Conservation (phyloP, 208 protist species). For the Leishmania major region DNA sequence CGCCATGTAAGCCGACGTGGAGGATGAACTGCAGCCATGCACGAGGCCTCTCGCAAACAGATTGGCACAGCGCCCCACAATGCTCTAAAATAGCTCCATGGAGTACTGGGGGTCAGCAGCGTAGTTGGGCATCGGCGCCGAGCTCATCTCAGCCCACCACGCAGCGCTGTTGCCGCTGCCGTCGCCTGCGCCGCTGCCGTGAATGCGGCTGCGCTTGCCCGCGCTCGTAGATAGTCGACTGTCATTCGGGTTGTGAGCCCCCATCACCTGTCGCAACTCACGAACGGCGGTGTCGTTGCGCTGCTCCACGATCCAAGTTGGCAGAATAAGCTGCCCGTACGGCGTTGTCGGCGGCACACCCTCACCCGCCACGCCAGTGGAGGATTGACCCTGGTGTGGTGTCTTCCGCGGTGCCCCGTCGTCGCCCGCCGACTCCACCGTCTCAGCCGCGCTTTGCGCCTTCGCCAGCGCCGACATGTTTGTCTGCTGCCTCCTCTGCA, state of each 20-base stretch:
- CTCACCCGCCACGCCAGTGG: conserved; percentile 28
- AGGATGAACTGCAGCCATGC: neutral
- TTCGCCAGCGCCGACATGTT: conserved; percentile 31
- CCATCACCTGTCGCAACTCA: conserved; percentile 88
- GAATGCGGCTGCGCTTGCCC: conserved; percentile 41
- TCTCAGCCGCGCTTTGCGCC: conserved; percentile 8
- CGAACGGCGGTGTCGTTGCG: conserved; percentile 87
- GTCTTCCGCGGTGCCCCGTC: conserved; percentile 23
- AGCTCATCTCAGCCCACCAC: conserved; percentile 90
- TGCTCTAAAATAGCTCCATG: conserved; percentile 85
- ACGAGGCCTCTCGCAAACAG: neutral
- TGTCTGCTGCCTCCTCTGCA: conserved; percentile 46
- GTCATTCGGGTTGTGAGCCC: conserved; percentile 70
- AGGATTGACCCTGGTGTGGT: conserved; percentile 15
- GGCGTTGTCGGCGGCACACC: conserved; percentile 58
- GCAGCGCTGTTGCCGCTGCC: conserved; percentile 39
- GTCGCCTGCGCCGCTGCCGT: conserved; percentile 40
- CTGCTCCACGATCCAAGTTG: conserved; percentile 88
- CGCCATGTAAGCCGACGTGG: neutral
- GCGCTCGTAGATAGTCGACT: conserved; percentile 40
- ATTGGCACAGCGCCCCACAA: neutral
- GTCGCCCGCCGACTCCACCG: conserved; percentile 5
- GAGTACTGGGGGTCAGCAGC: conserved; percentile 89
- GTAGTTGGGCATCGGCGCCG: conserved; percentile 78
- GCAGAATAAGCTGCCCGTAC: conserved; percentile 77